phyloP scores from a whole-genome alignment of 1,284 basidiomycete genomes.

The Xanthoconium separans region DNA sequence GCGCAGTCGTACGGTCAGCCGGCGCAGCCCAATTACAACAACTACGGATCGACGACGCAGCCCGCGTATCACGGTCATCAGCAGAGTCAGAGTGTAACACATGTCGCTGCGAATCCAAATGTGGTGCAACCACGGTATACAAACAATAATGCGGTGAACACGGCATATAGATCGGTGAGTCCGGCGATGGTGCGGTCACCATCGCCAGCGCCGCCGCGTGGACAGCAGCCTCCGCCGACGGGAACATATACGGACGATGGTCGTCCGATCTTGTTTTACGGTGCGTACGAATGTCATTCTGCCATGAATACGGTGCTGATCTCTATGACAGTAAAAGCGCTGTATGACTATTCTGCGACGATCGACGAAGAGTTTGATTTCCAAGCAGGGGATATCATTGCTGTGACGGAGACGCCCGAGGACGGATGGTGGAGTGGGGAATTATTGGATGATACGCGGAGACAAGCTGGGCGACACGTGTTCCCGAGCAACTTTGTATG shows the following conservation, averaged over 20 bases:
- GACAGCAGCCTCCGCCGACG: slow-evolving; percentile 44
- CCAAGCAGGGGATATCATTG: slow-evolving; percentile 89
- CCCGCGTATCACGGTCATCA: slow-evolving; percentile 8
- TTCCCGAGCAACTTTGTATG: slow-evolving; percentile 79
- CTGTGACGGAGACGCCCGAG: slow-evolving; percentile 87
- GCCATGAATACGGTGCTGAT: background rate
- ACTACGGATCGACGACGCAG: slow-evolving; percentile 8
- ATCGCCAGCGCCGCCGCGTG: background rate
- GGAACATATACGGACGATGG: slow-evolving; percentile 79
- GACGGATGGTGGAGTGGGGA: slow-evolving; percentile 95
- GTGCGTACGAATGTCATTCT: slow-evolving; percentile 38
- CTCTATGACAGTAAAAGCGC: slow-evolving; percentile 69
- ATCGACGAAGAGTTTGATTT: slow-evolving; percentile 91
- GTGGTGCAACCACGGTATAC: slow-evolving; percentile 11
- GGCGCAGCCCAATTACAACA: slow-evolving; percentile 11
- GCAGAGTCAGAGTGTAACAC: slow-evolving; percentile 9
- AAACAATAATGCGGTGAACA: background rate
- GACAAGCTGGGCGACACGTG: slow-evolving; percentile 76
- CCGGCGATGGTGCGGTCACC: background rate
- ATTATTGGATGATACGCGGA: slow-evolving; percentile 80
- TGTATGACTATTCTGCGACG: slow-evolving; percentile 89
- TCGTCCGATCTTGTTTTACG: slow-evolving; percentile 80
- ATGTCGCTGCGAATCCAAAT: slow-evolving; percentile 1
- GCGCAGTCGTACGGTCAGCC: slow-evolving; percentile 10
- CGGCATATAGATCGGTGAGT: background rate